These are phyloP conservation scores for Westerdykella aurantiaca DNA, from an alignment of 2,329 filamentous ascomycete genomes.

Conservation along the genomic window DNA sequence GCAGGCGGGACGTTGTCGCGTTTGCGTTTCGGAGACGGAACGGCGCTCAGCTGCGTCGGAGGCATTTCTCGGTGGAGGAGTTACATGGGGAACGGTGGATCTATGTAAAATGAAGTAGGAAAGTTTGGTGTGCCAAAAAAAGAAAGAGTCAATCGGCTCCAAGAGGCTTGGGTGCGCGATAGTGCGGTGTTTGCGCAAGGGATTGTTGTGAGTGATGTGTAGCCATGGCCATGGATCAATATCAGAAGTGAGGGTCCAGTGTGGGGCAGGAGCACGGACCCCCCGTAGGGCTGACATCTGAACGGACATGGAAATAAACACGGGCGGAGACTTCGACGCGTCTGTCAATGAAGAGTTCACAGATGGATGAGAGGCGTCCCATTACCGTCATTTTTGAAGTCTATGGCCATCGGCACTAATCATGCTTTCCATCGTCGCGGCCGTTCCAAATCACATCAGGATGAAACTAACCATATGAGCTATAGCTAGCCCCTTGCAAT, in stretches of 20 bases:
- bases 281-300: slow-evolving; percentile 11
- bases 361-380: no score
- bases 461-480: no score
- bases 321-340: no score
- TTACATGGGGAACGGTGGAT: neutral
- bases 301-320: no score
- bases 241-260: slow-evolving; percentile 3
- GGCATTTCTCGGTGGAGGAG: slow-evolving; percentile 20
- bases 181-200: no score
- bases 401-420: no score
- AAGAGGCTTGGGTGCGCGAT: neutral
- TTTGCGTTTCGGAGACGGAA: slow-evolving; percentile 37
- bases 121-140: neutral
- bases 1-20: slow-evolving; percentile 30
- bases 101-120: slow-evolving; percentile 1
- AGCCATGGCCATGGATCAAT: slow-evolving; percentile 3
- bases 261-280: slow-evolving; percentile 13
- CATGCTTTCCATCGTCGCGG: no score
- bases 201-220: neutral
- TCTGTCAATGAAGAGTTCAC: no score
- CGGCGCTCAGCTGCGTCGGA: slow-evolving; percentile 25
- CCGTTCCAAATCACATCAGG: no score
- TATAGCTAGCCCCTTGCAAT: no score
- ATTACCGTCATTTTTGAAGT: no score
- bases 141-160: neutral